A percentile compares a stretch with the other conserved stretches of the same genome.
phyloP scores from a whole-genome alignment of 2,329 filamentous ascomycete species.

The Lecanicillium sp. region DNA sequence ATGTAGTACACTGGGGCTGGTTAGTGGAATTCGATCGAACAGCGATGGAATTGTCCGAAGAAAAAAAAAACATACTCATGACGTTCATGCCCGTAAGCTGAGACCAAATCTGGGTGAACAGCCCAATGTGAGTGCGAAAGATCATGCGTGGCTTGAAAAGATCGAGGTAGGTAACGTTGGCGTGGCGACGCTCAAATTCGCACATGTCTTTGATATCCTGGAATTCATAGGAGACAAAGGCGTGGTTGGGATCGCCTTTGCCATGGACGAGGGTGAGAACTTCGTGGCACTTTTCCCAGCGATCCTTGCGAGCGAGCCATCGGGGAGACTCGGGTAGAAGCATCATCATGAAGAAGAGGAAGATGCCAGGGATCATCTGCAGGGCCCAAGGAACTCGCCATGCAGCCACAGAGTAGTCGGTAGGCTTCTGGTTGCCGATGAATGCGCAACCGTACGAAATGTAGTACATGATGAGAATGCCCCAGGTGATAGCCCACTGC shows the following conservation, averaged over 20 bases:
- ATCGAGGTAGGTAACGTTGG: constrained; percentile 62
- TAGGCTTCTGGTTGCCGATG: constrained; percentile 30
- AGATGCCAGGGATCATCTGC: constrained; percentile 53
- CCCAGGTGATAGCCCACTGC: constrained; percentile 65
- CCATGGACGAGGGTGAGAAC: constrained; percentile 53
- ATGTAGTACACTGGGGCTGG: constrained; percentile 67
- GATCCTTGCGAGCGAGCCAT: constrained; percentile 55
- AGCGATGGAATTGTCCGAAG: no score
- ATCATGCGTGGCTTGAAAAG: constrained; percentile 62
- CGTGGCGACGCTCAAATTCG: constrained; percentile 63
- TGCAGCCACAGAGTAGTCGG: constrained; percentile 37
- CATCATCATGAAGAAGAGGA: constrained; percentile 50
- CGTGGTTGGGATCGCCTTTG: constrained; percentile 53
- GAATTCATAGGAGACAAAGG: constrained; percentile 60
- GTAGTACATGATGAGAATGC: constrained; percentile 62
- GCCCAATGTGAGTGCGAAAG: constrained; percentile 41
- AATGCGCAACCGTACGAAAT: constrained; percentile 57
- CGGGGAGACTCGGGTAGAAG: constrained; percentile 54
- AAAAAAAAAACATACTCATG: constrained; percentile 44
- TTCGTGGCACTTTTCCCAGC: constrained; percentile 48
- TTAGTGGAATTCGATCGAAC: no score
- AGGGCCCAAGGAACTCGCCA: constrained; percentile 59
- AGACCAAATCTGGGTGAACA: constrained; percentile 47
- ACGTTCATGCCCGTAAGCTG: constrained; percentile 50
- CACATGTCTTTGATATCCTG: constrained; percentile 65